phyloP scores from a whole-genome alignment of 495 filamentous ascomycete species.

The Xylaria castorea region DNA sequence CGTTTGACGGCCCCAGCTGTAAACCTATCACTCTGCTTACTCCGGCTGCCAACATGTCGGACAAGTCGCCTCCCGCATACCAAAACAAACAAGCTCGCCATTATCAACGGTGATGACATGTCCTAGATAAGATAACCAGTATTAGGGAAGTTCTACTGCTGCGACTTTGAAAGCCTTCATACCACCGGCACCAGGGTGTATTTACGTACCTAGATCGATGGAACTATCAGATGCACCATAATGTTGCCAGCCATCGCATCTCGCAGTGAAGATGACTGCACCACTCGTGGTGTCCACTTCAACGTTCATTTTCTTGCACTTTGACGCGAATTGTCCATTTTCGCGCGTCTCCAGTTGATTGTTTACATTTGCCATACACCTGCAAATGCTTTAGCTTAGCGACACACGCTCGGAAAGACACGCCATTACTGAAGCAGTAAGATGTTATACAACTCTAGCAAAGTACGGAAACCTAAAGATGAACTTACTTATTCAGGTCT shows the following conservation, averaged over 20 bases:
- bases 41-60: neutral
- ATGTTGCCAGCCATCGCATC: neutral
- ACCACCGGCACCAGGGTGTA: neutral
- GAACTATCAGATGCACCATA: neutral
- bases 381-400: neutral
- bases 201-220: slow-evolving; percentile 1
- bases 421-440: neutral
- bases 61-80: neutral
- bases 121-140: neutral
- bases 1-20: neutral
- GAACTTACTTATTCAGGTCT: neutral
- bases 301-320: neutral
- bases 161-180: neutral
- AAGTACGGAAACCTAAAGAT: neutral
- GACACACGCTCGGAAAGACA: neutral
- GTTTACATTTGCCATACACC: neutral
- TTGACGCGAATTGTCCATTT: neutral
- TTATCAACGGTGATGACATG: neutral
- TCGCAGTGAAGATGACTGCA: neutral
- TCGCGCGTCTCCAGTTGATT: neutral
- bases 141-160: neutral
- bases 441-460: neutral
- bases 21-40: neutral
- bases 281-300: neutral
- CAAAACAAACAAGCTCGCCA: neutral